Base-by-base conservation (phyloP, 2,329 filamentous ascomycete genomes). In the Reticulascus tulasneorum region DNA sequence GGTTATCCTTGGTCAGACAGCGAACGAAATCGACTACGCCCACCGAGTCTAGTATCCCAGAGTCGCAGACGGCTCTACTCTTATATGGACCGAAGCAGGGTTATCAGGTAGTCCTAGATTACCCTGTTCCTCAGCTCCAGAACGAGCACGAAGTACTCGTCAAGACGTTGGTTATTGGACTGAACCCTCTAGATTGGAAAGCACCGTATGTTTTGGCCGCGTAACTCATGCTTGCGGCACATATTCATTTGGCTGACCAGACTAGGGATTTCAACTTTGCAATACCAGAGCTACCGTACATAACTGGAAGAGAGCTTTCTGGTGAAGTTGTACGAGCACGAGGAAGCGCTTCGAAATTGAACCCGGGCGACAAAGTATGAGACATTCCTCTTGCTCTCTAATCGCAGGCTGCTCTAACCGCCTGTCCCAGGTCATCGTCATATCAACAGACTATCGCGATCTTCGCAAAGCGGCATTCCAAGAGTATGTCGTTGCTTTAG, bases 121-220 rank as follows among this genome's bases (percentile, higher is more conserved):
- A 76, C 48, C 52, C 58, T 3, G 55, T 78, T 6, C 76, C 76
- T 0, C 29, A 44, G 8, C 40, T 50, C 13, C 40, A 42, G 10
- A 55, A 61, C 62, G 49, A 48, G 6, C 43, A 48, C 27, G 78
- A 86, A 48, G 58, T 86, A 6, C 60, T 86, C 6, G 71, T 86
- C n/a, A 74, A 73, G 51, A 73, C 79, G 2, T 63, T 72, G 23
- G 75, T 75, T 10, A 80, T 86, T 47, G 84, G 84, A 0, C 60
- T 89, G 23, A 89, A 89, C 49, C 85, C 85, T 0, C 84, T 89
- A 37, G 85, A 86, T 54, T 86, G 79, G 79, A 85, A 85, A 63
- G 73, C 78, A 40, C 79, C 82, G 81, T 84, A 63, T 48, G 76
- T 67, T 9, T 23, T 12, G 18, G 20, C 7, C 30, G 25, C 9